Evolutionary conservation across 805 yeast species (phyloP), one percentile per base, ranked within the genome.

Genomic region (Candida palmyrensis): DNA sequence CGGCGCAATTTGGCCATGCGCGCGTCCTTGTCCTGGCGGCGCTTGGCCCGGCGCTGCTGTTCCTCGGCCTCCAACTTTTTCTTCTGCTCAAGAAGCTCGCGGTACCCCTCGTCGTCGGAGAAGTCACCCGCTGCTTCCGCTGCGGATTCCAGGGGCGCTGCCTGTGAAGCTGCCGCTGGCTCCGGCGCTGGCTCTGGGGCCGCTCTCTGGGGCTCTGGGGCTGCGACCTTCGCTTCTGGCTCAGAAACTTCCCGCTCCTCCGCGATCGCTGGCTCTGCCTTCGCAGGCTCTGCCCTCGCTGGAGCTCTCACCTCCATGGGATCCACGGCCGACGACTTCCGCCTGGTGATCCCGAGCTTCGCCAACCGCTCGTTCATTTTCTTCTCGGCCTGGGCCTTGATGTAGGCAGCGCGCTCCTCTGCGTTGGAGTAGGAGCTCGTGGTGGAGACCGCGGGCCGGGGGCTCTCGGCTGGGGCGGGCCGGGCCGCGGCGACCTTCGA

Each of bases 281-380:
- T 9, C 23, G 9, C 11, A 21, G 23, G 23, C 23, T 13, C n/a
- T n/a, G n/a, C 1, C 41, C 30, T 14, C 29, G 10, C 18, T 7
- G 7, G 19, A 5, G 32, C 10, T 23, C 24, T 23, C 21, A 18
- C 20, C 12, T 14, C 18, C n/a, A 24, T 32, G 11, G 31, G 25
- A 14, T 13, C 32, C 6, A 18, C 23, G 9, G 45, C 30, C 19
- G 18, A 18, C 13, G 45, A 41, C 40, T 50, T 52, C 37, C 61
- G 58, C 50, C 77, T 64, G 15, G 68, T 59, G 38, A 86, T 73
- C 3, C 95, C 95, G 37, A 87, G 68, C 41, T 79, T 82, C 3
- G 94, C 95, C 48, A 87, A 67, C 47, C 87, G 70, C 47, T 84
- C 95, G 40, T 78, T 79, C 96, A 88, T 87, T 57, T 84, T 74